Base-by-base conservation (phyloP, 108 stramenopile genomes). In the Cyclotella baltica region DNA sequence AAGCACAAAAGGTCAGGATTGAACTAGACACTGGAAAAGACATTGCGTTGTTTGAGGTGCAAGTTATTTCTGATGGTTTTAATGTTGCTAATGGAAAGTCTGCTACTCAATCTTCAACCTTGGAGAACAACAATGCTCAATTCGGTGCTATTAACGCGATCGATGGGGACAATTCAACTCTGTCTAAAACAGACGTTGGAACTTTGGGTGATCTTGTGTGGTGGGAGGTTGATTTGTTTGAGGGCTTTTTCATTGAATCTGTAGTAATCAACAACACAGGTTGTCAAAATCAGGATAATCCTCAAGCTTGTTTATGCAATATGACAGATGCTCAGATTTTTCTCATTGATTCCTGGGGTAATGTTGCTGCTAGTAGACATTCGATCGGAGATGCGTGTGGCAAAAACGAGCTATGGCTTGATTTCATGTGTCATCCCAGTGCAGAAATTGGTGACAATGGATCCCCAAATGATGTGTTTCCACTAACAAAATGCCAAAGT, bases 181-280 rank as follows among this genome's bases (percentile, higher is more conserved):
- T 55, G 33, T 62, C 61, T 2, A 30, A 62, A 30, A 62, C 61
- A n/a, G 27, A 29, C 34, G 31, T 43, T 43, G 19, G 18, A 35
- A 15, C 61, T 25, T 16, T 33, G 5, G 1, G 3, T 62, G n/a
- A n/a, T n/a, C n/a, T 33, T 16, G 16, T 33, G 19, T 55, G 55
- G 55, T 55, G 55, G 55, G 1, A 62, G 27, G 61, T 62, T 62
- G 61, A 62, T 34, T 34, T 62, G 35, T 30, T 30, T 16, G 33
- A 34, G 19, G 5, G 9, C 16, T 35, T 62, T 11, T 25, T 15
- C 33, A n/a, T 62, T 34, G 61, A 62, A 1, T 62, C 61, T n/a
- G 3, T 62, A 35, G 19, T 0, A 33, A 33, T 62, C 2, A 15
- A 20, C 16, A 62, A 62, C 20, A 30, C 33, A 6, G 31, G 34